Percentiles rank a stretch among this genome's conserved stretches.
Conservation (phyloP, 164 flowering plant species). For the Vitis cinerea region DNA sequence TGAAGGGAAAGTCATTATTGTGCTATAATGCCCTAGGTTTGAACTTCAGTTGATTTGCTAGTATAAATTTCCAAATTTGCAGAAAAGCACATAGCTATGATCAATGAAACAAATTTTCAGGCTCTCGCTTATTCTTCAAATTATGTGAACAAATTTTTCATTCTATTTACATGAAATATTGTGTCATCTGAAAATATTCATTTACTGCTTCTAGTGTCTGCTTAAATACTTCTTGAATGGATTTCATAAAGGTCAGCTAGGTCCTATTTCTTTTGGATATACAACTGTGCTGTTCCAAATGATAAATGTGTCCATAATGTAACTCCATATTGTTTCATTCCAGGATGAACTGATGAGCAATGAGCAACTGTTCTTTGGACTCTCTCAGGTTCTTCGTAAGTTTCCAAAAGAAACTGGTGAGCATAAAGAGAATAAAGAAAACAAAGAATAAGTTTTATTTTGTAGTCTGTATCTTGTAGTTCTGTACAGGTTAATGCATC, state of each 20-base stretch:
- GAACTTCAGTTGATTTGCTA: too few species aligned
- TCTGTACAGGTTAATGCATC: not conserved
- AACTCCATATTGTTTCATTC: conserved; percentile 7
- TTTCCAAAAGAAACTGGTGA: conserved; percentile 98
- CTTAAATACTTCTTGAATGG: not conserved
- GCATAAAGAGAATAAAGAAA: conserved; percentile 1
- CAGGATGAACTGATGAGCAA: conserved; percentile 98
- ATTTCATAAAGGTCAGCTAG: not conserved
- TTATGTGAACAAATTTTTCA: too few species aligned
- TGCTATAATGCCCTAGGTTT: too few species aligned
- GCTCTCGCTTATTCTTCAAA: too few species aligned
- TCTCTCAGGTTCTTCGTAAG: conserved; percentile 88
- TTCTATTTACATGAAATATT: too few species aligned
- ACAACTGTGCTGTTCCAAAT: not conserved
- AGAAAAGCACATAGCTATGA: too few species aligned
- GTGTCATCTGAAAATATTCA: too few species aligned
- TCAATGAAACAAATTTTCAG: too few species aligned
- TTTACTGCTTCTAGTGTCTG: too few species aligned
- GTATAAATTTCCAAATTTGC: too few species aligned
- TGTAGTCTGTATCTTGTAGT: not conserved
- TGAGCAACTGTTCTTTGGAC: conserved; percentile 94
- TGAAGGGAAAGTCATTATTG: too few species aligned
- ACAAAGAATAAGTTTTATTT: not conserved
- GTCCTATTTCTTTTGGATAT: not conserved
- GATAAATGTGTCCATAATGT: not conserved